Evolutionary conservation across 164 flowering plant genomes (phyloP), one percentile per base, ranked within the genome.

Genomic region (Vitis labrusca): DNA sequence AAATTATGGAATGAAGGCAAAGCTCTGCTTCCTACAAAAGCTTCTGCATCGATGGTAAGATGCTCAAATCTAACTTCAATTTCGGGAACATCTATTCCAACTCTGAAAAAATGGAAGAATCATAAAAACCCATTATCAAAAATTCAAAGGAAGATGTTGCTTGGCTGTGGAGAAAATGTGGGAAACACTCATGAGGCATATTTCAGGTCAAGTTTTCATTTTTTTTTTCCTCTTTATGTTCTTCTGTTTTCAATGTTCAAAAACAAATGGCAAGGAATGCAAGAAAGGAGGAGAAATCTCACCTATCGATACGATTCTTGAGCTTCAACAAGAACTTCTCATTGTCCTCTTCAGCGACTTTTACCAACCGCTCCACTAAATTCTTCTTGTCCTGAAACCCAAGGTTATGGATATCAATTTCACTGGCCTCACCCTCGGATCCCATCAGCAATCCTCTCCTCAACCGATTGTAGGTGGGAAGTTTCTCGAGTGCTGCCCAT

Each of bases 261-360:
- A 1, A 23, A 23, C 2, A 23, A 19, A 19, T 19, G 27, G 27
- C 27, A 37, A 37, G 44, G 44, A 37, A 3, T 3, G 44, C 8
- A 37, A 37, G 44, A 37, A 37, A 37, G 2, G 44, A 2, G 44
- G 44, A 37, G 44, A 37, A 37, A 37, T 59, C 8, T 64, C 71
- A 89, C 95, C 86, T 79, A 62, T 90, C 93, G 15, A 86, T 69
- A 10, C 97, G 86, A 30, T 82, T 59, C 80, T 77, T 88, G 78
- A 89, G 88, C 71, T 82, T 87, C 56, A 80, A 56, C 85, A 92
- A 79, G 82, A 92, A 89, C 80, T 81, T 83, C 83, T 89, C 95
- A 69, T 92, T 85, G 61, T 90, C 97, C 55, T 85, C 91, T 47
- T 88, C 93, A 10, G 89, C 82, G 61, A 80, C 71, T 13, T 75